These are phyloP conservation scores for Elsinoe batatas DNA, from an alignment of 2,329 filamentous ascomycete genomes.

Conservation along the genomic window DNA sequence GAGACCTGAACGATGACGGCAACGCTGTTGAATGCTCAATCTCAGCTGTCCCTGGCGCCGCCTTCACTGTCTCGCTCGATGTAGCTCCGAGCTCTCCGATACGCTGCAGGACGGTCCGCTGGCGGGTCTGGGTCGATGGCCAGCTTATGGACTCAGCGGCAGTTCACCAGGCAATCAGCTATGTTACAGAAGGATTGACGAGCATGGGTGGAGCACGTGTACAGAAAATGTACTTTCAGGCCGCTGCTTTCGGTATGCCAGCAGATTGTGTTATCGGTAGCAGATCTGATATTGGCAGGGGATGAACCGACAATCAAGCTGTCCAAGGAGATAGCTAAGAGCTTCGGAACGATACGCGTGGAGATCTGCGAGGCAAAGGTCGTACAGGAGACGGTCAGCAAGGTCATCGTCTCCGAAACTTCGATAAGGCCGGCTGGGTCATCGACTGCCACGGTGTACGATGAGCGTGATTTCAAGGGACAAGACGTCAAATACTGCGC, in stretches of 20 bases:
- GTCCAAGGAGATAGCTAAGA: neutral
- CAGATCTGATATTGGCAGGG: neutral
- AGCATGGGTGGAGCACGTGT: neutral
- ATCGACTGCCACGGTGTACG: neutral
- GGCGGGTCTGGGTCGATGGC: neutral
- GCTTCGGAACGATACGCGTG: neutral
- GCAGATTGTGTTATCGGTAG: neutral
- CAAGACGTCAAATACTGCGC: neutral
- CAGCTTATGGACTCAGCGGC: neutral
- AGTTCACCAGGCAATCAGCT: neutral
- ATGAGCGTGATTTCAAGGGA: neutral
- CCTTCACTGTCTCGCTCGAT: neutral
- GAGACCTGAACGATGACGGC: neutral
- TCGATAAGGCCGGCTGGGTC: too few relatives aligned
- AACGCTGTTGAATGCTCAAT: neutral
- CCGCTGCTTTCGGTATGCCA: neutral
- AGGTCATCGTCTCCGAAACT: too few relatives aligned
- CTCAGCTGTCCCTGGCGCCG: neutral
- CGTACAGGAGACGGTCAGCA: too few relatives aligned
- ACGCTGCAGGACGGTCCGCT: neutral
- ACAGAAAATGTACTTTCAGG: neutral
- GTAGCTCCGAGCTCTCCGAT: neutral
- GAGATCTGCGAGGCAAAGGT: neutral
- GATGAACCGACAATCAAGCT: neutral
- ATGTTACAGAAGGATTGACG: neutral